Conservation (phyloP, 1,284 basidiomycete genomes). For the Cryptococcus floricola region DNA sequence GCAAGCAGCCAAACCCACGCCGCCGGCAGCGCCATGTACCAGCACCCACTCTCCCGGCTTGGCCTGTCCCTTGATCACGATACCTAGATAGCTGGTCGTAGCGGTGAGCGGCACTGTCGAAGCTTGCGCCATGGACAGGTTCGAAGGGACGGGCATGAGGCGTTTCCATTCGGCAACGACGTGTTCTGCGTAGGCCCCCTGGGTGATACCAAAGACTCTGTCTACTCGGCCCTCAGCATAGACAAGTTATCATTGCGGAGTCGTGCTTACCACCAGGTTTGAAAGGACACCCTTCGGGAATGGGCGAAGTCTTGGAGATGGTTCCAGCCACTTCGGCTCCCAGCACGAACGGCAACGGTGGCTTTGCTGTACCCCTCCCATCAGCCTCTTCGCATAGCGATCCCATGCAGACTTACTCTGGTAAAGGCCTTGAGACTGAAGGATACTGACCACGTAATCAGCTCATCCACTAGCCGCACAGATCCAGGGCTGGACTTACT, state of each 20-base stretch:
- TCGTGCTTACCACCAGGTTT: slow-evolving; percentile 58
- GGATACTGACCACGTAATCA: slow-evolving; percentile 50
- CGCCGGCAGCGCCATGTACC: slow-evolving; percentile 76
- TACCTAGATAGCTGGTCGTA: slow-evolving; percentile 83
- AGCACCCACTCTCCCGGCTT: slow-evolving; percentile 84
- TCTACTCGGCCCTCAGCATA: slow-evolving; percentile 49
- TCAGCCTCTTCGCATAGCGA: not conserved
- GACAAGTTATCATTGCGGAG: not conserved
- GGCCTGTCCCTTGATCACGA: slow-evolving; percentile 76
- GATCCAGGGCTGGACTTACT: slow-evolving; percentile 22
- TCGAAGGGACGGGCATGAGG: slow-evolving; percentile 61
- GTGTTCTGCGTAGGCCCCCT: slow-evolving; percentile 72
- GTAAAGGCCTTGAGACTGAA: slow-evolving; percentile 83
- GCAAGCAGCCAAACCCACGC: slow-evolving; percentile 85
- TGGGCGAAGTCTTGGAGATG: slow-evolving; percentile 67
- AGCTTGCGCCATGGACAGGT: slow-evolving; percentile 65
- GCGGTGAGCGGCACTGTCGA: slow-evolving; percentile 57
- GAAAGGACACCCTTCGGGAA: slow-evolving; percentile 76
- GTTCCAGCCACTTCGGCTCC: slow-evolving; percentile 83
- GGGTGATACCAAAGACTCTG: slow-evolving; percentile 80
- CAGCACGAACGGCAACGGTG: slow-evolving; percentile 74
- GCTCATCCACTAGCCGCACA: slow-evolving; percentile 56
- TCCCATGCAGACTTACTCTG: slow-evolving; percentile 53
- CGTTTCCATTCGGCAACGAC: slow-evolving; percentile 56
- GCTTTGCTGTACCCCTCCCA: slow-evolving; percentile 53